A percentile compares a stretch with the other conserved stretches of the same genome.
Conservation (phyloP, 768 basidiomycete species). For the Phaeolepiota aurea region DNA sequence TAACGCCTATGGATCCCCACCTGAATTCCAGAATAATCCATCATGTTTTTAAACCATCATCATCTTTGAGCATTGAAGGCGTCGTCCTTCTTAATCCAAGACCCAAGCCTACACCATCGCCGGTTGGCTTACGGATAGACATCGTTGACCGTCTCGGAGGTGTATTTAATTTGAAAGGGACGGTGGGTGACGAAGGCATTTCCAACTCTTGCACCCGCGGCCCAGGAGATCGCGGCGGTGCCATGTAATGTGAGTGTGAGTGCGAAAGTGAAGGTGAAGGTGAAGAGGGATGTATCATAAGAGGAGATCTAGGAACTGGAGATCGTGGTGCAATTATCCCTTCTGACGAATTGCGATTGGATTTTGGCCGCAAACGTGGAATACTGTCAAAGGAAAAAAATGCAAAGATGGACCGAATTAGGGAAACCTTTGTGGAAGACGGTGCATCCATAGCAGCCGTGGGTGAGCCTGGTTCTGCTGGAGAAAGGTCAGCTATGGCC, state of each 20-base stretch:
- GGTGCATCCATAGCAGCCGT: constrained; percentile 15
- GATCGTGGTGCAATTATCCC: constrained; percentile 67
- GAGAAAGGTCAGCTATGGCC: constrained; percentile 1
- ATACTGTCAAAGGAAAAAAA: constrained; percentile 33
- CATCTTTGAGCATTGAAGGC: background rate
- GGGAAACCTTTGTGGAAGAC: constrained; percentile 37
- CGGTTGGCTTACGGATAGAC: constrained; percentile 15
- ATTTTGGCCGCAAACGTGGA: constrained; percentile 32
- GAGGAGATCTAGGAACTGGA: constrained; percentile 28
- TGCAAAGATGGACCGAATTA: constrained; percentile 61
- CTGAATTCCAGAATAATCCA: no score
- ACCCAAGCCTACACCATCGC: constrained; percentile 16
- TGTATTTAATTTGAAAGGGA: constrained; percentile 29
- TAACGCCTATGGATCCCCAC: no score
- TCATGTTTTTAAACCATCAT: no score
- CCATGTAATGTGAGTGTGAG: constrained; percentile 18
- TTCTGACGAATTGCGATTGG: constrained; percentile 43
- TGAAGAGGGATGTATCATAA: constrained; percentile 17
- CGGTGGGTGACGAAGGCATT: constrained; percentile 12
- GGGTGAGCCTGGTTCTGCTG: constrained; percentile 36
- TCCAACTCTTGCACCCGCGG: constrained; percentile 25
- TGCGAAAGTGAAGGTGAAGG: constrained; percentile 19
- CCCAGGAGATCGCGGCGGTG: constrained; percentile 30
- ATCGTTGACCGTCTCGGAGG: constrained; percentile 24
- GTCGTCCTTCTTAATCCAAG: constrained; percentile 17